Conservation (phyloP, 1,284 basidiomycete species). For the Fomitopsis betulina region DNA sequence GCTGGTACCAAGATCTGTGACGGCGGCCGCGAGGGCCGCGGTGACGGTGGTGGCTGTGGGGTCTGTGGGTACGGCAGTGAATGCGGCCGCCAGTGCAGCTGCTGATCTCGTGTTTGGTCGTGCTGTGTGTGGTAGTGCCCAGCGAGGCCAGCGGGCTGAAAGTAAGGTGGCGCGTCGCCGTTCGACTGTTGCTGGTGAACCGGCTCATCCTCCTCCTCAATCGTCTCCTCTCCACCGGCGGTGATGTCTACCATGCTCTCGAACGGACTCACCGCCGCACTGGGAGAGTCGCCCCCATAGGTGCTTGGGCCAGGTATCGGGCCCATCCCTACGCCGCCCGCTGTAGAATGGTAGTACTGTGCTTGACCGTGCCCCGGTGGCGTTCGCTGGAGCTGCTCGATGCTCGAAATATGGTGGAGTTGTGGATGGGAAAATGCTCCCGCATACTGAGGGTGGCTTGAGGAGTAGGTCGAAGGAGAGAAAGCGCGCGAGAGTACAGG, state of each 20-base stretch:
- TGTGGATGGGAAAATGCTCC: slow-evolving; percentile 3
- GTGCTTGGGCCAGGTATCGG: neutral
- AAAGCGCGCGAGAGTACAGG: neutral
- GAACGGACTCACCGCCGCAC: neutral
- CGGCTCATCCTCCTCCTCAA: slow-evolving; percentile 12
- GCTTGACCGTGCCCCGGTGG: neutral
- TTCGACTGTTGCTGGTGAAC: slow-evolving; percentile 9
- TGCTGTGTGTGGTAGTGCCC: neutral
- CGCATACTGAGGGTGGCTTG: slow-evolving; percentile 5
- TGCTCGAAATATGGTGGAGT: neutral
- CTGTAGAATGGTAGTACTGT: neutral
- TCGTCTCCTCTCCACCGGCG: slow-evolving; percentile 8
- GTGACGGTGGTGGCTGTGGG: neutral
- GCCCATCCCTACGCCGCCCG: neutral
- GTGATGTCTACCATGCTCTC: neutral
- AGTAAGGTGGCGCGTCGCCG: slow-evolving; percentile 4
- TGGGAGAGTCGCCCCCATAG: neutral
- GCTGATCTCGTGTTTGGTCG: slow-evolving; percentile 11
- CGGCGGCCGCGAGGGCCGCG: neutral
- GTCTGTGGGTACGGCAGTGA: neutral
- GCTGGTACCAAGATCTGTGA: neutral
- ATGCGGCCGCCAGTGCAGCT: slow-evolving; percentile 6
- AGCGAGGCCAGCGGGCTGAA: neutral
- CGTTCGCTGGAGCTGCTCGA: neutral
- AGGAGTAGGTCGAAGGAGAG: slow-evolving; percentile 1